These are phyloP conservation scores for Terfezia claveryi DNA, from an alignment of 495 filamentous ascomycete genomes.

Conservation along the genomic window DNA sequence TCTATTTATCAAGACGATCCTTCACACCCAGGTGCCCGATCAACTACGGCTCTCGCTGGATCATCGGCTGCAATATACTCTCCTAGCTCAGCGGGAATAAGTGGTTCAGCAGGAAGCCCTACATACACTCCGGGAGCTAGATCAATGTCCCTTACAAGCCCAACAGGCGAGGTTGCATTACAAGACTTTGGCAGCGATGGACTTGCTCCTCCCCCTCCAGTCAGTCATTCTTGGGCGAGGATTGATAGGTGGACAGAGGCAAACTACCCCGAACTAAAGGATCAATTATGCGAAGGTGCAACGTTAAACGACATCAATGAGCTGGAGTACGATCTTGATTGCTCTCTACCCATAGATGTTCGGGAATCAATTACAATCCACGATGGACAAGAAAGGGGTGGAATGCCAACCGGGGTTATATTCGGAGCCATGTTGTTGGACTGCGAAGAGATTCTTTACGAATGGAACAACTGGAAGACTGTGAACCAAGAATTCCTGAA, in stretches of 20 bases:
- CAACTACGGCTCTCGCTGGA: conserved; percentile 28
- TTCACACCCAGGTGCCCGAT: conserved; percentile 37
- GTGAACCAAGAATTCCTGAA: conserved; percentile 73
- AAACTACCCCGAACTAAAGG: conserved; percentile 82
- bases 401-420: conserved; percentile 73
- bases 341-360: conserved; percentile 79
- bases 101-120: conserved; percentile 36
- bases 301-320: conserved; percentile 93
- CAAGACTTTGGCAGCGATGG: conserved; percentile 77
- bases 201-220: conserved; percentile 68
- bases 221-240: conserved; percentile 72
- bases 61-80: conserved; percentile 23
- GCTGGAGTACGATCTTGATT: conserved; percentile 86
- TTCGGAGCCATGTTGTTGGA: conserved; percentile 91
- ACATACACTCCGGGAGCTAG: conserved; percentile 80
- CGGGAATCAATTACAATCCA: conserved; percentile 78
- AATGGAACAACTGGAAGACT: conserved; percentile 88
- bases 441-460: conserved; percentile 94
- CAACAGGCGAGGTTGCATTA: conserved; percentile 75
- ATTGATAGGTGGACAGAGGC: conserved; percentile 88
- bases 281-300: conserved; percentile 77
- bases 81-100: conserved; percentile 21
- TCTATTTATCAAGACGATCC: conserved; percentile 53
- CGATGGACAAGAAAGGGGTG: conserved; percentile 88
- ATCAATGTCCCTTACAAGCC: conserved; percentile 42